These are phyloP conservation scores for Pichia sp. DNA, from an alignment of 1,139 yeast species.

Conservation along the genomic window DNA sequence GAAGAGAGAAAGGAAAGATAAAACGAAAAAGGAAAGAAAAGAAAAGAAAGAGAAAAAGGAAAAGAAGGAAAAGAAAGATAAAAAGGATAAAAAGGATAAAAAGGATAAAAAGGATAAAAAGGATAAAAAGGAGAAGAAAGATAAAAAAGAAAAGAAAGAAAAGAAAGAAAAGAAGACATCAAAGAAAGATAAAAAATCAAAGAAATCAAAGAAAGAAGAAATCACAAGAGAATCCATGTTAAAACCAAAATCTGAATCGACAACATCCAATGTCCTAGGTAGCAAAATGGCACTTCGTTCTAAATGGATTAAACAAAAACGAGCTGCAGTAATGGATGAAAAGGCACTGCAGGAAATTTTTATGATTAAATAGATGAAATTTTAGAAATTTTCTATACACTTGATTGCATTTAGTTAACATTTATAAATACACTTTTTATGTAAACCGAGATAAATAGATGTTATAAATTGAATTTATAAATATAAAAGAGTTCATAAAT, in stretches of 20 bases:
- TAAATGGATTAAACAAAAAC: constrained; percentile 78
- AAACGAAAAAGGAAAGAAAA: constrained; percentile 30
- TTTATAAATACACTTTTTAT: too few species aligned
- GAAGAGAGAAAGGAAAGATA: constrained; percentile 23
- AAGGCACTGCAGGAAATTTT: constrained; percentile 87
- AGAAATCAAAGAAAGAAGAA: constrained; percentile 25
- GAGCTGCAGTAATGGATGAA: constrained; percentile 85
- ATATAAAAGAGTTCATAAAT: too few species aligned
- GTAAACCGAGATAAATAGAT: not conserved
- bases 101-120: constrained; percentile 28
- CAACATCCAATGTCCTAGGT: constrained; percentile 36
- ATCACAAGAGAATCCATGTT: constrained; percentile 37
- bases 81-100: constrained; percentile 31
- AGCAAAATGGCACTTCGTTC: constrained; percentile 76
- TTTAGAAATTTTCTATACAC: too few species aligned
- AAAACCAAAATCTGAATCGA: constrained; percentile 32
- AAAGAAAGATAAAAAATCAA: constrained; percentile 30
- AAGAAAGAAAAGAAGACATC: constrained; percentile 32
- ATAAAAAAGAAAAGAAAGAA: constrained; percentile 25
- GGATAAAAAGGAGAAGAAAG: constrained; percentile 27
- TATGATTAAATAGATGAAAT: constrained; percentile 58
- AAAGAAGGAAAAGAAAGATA: constrained; percentile 29
- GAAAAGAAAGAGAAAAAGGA: constrained; percentile 29
- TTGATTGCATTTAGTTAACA: too few species aligned
- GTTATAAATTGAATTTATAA: too few species aligned